Conservation (phyloP, 495 filamentous ascomycete species). For the Parmelia sp. region DNA sequence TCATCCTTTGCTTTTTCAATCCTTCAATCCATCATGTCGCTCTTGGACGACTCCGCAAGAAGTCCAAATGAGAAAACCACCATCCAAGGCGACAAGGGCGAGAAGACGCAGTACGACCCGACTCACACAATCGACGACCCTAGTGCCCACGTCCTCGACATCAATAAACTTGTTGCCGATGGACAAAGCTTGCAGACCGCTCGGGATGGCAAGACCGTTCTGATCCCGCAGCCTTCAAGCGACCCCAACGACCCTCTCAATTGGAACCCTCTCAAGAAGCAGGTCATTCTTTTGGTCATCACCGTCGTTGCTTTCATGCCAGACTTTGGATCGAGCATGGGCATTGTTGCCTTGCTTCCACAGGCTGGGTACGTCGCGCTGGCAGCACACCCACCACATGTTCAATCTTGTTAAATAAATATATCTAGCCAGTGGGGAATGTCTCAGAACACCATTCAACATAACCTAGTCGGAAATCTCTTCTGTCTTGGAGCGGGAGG, state of each 20-base stretch:
- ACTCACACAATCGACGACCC: not conserved
- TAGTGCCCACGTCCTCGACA: not conserved
- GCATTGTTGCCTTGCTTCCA: slow-evolving; percentile 48
- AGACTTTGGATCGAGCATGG: slow-evolving; percentile 52
- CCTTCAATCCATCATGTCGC: not conserved
- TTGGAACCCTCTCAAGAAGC: slow-evolving; percentile 26
- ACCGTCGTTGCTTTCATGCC: slow-evolving; percentile 49
- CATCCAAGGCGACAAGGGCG: not conserved
- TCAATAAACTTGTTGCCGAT: not conserved
- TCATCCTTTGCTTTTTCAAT: no score
- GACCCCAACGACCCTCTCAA: slow-evolving; percentile 35
- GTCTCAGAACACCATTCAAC: slow-evolving; percentile 46
- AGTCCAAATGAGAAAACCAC: not conserved
- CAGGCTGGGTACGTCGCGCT: slow-evolving; percentile 39
- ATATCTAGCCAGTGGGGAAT: slow-evolving; percentile 26
- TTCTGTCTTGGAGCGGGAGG: slow-evolving; percentile 54
- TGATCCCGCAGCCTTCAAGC: slow-evolving; percentile 28
- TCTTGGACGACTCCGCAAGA: not conserved
- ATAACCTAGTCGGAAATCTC: slow-evolving; percentile 50
- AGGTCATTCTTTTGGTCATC: slow-evolving; percentile 48
- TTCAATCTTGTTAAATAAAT: no score
- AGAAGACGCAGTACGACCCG: not conserved
- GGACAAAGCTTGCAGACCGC: slow-evolving; percentile 5
- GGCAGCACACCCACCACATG: not conserved
- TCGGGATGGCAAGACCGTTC: slow-evolving; percentile 23